Conservation (phyloP, 108 stramenopile species). For the Pseudonitzschia delicatissima region DNA sequence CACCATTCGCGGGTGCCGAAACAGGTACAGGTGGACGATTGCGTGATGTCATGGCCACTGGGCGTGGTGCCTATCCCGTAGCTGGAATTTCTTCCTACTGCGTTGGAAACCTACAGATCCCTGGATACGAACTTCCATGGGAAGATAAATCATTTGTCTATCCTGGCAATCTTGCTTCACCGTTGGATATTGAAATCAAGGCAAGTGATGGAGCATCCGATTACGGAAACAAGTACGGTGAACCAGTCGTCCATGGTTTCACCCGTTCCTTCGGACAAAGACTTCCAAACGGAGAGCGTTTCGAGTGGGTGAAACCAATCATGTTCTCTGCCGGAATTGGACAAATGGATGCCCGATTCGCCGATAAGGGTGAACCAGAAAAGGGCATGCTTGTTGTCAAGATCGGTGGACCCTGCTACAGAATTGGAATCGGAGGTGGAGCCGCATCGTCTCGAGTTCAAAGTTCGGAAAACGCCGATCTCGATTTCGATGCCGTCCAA, state of each 20-base stretch:
- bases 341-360: conserved; percentile 89
- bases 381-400: conserved; percentile 97
- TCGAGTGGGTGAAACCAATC: conserved; percentile 99
- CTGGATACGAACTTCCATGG: conserved; percentile 93
- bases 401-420: conserved; percentile 97
- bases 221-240: conserved; percentile 99
- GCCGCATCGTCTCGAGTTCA: conserved; percentile 92
- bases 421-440: conserved; percentile 98
- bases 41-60: conserved; percentile 98
- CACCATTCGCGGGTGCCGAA: conserved; percentile 98
- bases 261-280: conserved; percentile 95
- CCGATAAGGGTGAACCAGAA: conserved; percentile 89
- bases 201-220: conserved; percentile 98
- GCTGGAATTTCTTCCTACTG: conserved; percentile 95
- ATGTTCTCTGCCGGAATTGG: conserved; percentile 99
- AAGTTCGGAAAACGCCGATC: conserved; percentile 80
- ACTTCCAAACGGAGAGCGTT: conserved; percentile 88
- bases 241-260: conserved; percentile 97
- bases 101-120: conserved; percentile 96
- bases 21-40: conserved; percentile 98
- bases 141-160: conserved; percentile 90
- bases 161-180: conserved; percentile 85
- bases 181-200: conserved; percentile 90
- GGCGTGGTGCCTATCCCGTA: conserved; percentile 91
- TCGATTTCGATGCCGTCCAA: conserved; percentile 99